These are phyloP conservation scores for Trypanosoma platydactyli DNA, from an alignment of 208 protist species.

Conservation along the genomic window DNA sequence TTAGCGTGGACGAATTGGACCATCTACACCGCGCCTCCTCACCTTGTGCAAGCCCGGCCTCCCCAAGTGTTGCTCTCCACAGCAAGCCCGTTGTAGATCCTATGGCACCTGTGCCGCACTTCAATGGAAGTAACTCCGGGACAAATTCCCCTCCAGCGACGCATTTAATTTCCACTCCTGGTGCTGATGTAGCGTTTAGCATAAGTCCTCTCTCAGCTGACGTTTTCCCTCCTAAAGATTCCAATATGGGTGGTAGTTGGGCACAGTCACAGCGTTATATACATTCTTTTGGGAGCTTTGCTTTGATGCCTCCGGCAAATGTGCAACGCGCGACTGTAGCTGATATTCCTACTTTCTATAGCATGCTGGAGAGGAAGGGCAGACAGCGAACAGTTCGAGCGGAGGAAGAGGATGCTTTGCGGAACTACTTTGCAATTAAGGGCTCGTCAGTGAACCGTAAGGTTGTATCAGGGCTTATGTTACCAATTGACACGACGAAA, in stretches of 20 bases:
- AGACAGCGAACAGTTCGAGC: conserved; percentile 25
- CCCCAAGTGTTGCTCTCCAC: conserved; percentile 32
- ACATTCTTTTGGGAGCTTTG: conserved; percentile 53
- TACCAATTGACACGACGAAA: conserved; percentile 29
- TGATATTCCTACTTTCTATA: conserved; percentile 84
- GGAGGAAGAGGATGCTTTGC: conserved; percentile 51
- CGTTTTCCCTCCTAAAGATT: conserved; percentile 32
- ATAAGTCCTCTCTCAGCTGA: conserved; percentile 45
- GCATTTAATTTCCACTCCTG: conserved; percentile 32
- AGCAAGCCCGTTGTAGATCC: conserved; percentile 66
- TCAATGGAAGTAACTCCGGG: conserved; percentile 10
- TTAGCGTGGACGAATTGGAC: conserved; percentile 77
- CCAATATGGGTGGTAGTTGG: conserved; percentile 25
- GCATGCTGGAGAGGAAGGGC: conserved; percentile 54
- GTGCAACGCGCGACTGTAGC: conserved; percentile 49
- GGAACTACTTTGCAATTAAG: conserved; percentile 43
- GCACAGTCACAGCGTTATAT: conserved; percentile 48
- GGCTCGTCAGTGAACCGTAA: conserved; percentile 21
- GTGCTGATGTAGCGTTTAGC: conserved; percentile 37
- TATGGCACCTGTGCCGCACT: conserved; percentile 61
- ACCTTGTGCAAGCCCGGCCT: conserved; percentile 8
- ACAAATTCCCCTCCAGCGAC: conserved; percentile 32
- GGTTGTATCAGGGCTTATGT: neutral
- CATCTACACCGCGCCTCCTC: conserved; percentile 59
- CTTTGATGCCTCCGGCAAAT: conserved; percentile 53